Percentiles rank a stretch among this genome's conserved stretches.
phyloP scores from a whole-genome alignment of 1,139 yeast species.

The Protomyces inouyei region DNA sequence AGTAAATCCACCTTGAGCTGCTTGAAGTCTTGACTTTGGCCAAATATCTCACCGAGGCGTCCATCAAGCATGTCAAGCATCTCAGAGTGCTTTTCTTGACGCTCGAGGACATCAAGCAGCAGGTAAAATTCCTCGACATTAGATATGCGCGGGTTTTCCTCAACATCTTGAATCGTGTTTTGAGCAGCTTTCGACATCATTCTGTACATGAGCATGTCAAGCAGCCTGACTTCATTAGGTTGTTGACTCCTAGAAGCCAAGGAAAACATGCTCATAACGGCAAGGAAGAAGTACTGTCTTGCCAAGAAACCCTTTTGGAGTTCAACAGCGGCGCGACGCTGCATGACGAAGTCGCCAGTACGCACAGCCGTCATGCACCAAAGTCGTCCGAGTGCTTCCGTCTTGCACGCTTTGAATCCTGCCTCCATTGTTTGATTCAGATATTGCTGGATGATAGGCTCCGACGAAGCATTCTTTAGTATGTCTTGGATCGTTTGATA shows the following conservation, averaged over 20 bases:
- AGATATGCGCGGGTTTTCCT: slow-evolving; percentile 1
- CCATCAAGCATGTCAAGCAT: slow-evolving; percentile 7
- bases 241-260: not conserved
- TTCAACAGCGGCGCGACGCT: slow-evolving; percentile 23
- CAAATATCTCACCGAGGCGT: slow-evolving; percentile 5
- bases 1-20: slow-evolving; percentile 20
- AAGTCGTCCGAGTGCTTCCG: slow-evolving; percentile 8
- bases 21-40: slow-evolving; percentile 15
- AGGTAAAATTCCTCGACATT: slow-evolving; percentile 27
- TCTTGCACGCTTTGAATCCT: not conserved
- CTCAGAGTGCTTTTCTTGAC: slow-evolving; percentile 6
- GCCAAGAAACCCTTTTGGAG: slow-evolving; percentile 25
- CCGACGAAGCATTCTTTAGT: not conserved
- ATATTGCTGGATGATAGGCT: not conserved
- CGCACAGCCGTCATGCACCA: slow-evolving; percentile 24
- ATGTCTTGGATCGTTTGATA: slow-evolving; percentile 19
- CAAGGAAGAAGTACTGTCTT: slow-evolving; percentile 19
- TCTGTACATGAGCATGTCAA: slow-evolving; percentile 17
- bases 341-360: slow-evolving; percentile 5
- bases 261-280: slow-evolving; percentile 21
- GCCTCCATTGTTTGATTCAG: slow-evolving; percentile 5
- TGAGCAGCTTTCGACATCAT: slow-evolving; percentile 13
- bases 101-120: slow-evolving; percentile 21
- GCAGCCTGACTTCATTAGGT: slow-evolving; percentile 2
- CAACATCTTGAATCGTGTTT: not conserved